These are phyloP conservation scores for Penicillium silybi DNA, from an alignment of 495 filamentous ascomycete species.

Conservation along the genomic window DNA sequence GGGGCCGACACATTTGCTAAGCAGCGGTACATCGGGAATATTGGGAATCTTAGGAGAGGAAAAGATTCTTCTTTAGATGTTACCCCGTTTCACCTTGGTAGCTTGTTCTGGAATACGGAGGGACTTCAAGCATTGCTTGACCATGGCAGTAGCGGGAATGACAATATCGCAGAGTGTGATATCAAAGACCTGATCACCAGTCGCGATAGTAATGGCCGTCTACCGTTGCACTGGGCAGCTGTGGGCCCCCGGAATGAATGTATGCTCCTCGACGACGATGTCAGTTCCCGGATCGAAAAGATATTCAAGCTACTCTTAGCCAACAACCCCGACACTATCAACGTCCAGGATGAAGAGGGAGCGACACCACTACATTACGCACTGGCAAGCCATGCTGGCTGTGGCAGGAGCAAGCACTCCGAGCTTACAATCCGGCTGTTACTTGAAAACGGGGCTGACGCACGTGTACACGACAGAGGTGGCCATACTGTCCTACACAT, in stretches of 20 bases:
- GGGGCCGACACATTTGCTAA: neutral
- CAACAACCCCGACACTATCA: slow-evolving; percentile 5
- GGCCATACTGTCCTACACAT: slow-evolving; percentile 3
- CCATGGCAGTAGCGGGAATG: neutral
- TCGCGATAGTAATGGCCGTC: slow-evolving; percentile 8
- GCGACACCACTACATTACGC: neutral
- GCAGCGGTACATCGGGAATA: neutral
- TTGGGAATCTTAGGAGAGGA: neutral
- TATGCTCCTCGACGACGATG: slow-evolving; percentile 2
- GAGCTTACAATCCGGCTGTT: slow-evolving; percentile 3
- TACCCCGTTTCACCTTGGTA: neutral
- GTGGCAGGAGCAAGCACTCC: slow-evolving; percentile 4
- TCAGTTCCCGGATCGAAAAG: neutral
- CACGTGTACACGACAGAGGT: slow-evolving; percentile 1
- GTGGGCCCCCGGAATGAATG: neutral
- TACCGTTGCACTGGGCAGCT: slow-evolving; percentile 14
- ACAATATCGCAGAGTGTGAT: neutral
- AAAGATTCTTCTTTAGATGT: neutral
- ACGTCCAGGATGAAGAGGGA: slow-evolving; percentile 5
- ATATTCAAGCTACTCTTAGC: slow-evolving; percentile 6
- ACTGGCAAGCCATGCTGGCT: neutral
- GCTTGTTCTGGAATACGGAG: neutral
- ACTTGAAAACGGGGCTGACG: slow-evolving; percentile 10
- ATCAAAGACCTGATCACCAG: neutral
- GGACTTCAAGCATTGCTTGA: neutral